Evolutionary conservation across 768 basidiomycete species (phyloP), one percentile per base, ranked within the genome.

Genomic region (Pholiota molesta): DNA sequence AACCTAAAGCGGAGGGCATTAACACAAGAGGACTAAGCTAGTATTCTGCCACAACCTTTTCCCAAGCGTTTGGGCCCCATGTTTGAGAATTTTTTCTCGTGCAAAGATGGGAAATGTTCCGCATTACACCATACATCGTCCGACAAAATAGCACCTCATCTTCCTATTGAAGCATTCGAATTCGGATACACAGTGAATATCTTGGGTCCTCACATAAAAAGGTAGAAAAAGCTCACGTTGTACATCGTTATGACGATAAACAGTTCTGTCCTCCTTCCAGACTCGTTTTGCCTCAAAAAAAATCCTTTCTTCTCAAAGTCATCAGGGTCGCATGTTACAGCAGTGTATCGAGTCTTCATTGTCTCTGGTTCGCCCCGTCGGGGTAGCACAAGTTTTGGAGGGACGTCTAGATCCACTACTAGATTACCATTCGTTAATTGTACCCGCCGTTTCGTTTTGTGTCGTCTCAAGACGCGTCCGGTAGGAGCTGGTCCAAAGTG

Each of bases 171-270:
- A 47, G 11, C 26, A 51, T 40, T 59, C 9, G 60, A 31, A 6
- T 6, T 14, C 4, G 35, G n/a, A 62, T n/a, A n/a, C 33, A n/a
- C n/a, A n/a, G n/a, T n/a, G n/a, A n/a, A n/a, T n/a, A n/a, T n/a
- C n/a, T n/a, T n/a, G n/a, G n/a, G n/a, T n/a, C n/a, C n/a, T n/a
- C n/a, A n/a, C 33, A 54, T 11, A 23, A 42, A 40, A 28, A n/a
- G 28, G 53, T n/a, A 57, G 9, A 35, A 35, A 14, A 9, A 35
- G 17, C 68, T 60, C 73, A 97, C 96, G 73, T 97, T 97, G 72
- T 90, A 97, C 94, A 97, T 95, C 23, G 95, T 98, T 68, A 98
- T 91, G 61, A 94, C 92, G 71, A 98, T 91, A 77, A 97, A 92
- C 58, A 98, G 73, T 70, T 98, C 96, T 13, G 95, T 97, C 59